A percentile compares a stretch with the other conserved stretches of the same genome.
Conservation (phyloP, 129 eudicot genomes). For the Tagetes patula region DNA sequence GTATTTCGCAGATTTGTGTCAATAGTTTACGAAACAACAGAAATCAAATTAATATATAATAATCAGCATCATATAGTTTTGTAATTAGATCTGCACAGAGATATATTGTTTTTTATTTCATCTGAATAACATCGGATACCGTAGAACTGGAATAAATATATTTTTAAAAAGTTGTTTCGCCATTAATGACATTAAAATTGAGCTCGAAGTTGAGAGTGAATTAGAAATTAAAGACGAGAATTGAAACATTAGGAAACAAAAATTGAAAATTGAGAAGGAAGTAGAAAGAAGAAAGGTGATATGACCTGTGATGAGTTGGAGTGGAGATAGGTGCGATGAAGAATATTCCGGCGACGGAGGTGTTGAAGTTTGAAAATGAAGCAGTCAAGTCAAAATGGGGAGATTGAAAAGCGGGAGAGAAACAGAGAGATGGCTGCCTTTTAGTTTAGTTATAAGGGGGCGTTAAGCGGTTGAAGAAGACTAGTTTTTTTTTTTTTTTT, state of each 20-base stretch:
- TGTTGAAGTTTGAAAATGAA: slow-evolving; percentile 22
- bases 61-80: slow-evolving; percentile 10
- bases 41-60: neutral
- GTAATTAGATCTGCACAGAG: slow-evolving; percentile 32
- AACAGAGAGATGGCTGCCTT: slow-evolving; percentile 21
- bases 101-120: slow-evolving; percentile 29
- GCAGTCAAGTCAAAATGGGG: slow-evolving; percentile 22
- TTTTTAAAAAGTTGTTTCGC: neutral
- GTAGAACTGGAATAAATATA: slow-evolving; percentile 21
- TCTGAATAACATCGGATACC: slow-evolving; percentile 24
- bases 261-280: slow-evolving; percentile 11
- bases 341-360: slow-evolving; percentile 28
- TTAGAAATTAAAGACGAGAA: neutral
- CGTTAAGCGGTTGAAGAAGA: slow-evolving; percentile 28
- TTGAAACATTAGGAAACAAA: slow-evolving; percentile 19
- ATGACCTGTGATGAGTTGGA: slow-evolving; percentile 20
- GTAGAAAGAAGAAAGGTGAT: neutral
- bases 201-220: slow-evolving; percentile 30
- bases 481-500: slow-evolving; percentile 7
- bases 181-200: slow-evolving; percentile 37
- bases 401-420: slow-evolving; percentile 6
- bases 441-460: slow-evolving; percentile 17
- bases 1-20: slow-evolving; percentile 31
- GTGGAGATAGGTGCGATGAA: neutral
- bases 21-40: slow-evolving; percentile 24